Percentiles rank a stretch among this genome's conserved stretches.
Conservation (phyloP, 306 rosid genomes). For the Ceratonia siliqua region DNA sequence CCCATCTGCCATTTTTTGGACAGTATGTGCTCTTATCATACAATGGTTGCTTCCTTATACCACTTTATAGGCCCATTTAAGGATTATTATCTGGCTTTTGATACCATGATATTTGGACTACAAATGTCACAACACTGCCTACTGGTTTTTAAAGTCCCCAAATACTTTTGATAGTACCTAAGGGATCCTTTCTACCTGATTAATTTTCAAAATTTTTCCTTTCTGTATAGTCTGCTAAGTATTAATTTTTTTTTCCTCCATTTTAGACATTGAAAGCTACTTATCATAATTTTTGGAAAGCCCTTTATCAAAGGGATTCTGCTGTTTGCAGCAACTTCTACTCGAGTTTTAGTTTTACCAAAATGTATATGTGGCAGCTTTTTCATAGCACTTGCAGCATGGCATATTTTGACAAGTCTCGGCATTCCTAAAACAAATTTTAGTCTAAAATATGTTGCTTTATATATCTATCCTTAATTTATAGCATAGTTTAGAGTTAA, state of each 20-base stretch:
- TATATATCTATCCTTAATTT: background rate
- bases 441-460: background rate
- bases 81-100: background rate
- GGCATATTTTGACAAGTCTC: background rate
- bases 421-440: background rate
- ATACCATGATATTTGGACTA: background rate
- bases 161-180: background rate
- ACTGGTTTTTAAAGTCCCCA: background rate
- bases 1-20: slow-evolving; percentile 71
- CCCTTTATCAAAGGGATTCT: background rate
- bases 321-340: background rate
- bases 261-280: too few species aligned
- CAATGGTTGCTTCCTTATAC: background rate
- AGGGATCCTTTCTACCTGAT: background rate
- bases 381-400: background rate
- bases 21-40: slow-evolving; percentile 43
- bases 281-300: background rate
- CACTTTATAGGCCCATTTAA: background rate
- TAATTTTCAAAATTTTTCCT: background rate
- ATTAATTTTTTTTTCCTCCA: too few species aligned
- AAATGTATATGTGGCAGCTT: background rate
- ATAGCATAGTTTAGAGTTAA: background rate
- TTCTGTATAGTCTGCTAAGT: background rate
- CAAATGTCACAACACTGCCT: background rate
- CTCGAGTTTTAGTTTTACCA: background rate